Conservation (phyloP, 495 filamentous ascomycete genomes). For the Chaetomium tenue region DNA sequence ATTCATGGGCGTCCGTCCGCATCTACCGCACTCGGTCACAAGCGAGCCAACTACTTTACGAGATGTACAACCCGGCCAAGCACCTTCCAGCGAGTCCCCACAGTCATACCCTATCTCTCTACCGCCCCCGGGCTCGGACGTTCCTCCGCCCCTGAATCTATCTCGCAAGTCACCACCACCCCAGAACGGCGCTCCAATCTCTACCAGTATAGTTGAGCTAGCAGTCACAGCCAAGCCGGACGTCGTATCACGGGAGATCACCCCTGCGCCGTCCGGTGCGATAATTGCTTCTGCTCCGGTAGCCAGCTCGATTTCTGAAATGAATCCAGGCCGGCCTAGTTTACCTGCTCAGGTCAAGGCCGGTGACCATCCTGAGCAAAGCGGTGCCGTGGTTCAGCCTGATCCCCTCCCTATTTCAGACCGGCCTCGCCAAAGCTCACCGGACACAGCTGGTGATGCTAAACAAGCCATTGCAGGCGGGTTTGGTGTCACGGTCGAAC, state of each 20-base stretch:
- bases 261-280: neutral
- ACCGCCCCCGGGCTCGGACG: constrained; percentile 19
- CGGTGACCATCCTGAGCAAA: neutral
- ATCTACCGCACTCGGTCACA: constrained; percentile 15
- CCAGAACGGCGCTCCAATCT: constrained; percentile 4
- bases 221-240: constrained; percentile 2
- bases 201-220: neutral
- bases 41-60: constrained; percentile 15
- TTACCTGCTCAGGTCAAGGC: neutral
- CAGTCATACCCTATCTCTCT: constrained; percentile 18
- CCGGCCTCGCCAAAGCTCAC: neutral
- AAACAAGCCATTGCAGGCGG: neutral
- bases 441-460: neutral
- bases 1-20: constrained; percentile 27
- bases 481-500: constrained; percentile 1
- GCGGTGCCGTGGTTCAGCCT: neutral
- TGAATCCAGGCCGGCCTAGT: neutral
- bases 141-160: constrained; percentile 28
- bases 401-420: neutral
- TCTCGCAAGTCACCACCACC: constrained; percentile 20
- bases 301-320: neutral
- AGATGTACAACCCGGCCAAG: constrained; percentile 8
- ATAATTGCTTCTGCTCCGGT: neutral
- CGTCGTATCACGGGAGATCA: neutral
- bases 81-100: neutral